These are phyloP conservation scores for Kwoniella sp. DNA, from an alignment of 768 basidiomycete species.

Conservation along the genomic window DNA sequence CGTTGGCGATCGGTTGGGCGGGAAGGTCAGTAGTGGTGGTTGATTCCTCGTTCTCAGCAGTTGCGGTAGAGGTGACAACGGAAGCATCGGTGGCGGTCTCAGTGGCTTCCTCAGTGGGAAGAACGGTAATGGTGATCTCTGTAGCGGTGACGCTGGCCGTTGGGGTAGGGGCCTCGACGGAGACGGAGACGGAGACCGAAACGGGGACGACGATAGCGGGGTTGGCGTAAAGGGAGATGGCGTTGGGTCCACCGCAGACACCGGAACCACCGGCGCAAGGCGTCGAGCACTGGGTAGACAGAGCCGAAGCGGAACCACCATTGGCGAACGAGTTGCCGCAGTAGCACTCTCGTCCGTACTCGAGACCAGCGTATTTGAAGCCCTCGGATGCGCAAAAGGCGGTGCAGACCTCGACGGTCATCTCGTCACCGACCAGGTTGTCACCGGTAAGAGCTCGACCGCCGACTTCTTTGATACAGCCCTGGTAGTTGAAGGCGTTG, in stretches of 20 bases:
- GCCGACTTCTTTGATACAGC: slow-evolving; percentile 32
- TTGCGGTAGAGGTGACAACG: too few species aligned
- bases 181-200: background rate
- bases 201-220: background rate
- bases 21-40: too few species aligned
- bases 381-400: slow-evolving; percentile 30
- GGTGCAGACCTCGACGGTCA: slow-evolving; percentile 35
- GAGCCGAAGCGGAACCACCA: slow-evolving; percentile 26
- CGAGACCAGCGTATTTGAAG: slow-evolving; percentile 33
- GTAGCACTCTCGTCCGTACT: slow-evolving; percentile 42
- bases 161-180: background rate
- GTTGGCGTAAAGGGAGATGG: slow-evolving; percentile 20
- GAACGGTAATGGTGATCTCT: too few species aligned
- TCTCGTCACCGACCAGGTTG: slow-evolving; percentile 18
- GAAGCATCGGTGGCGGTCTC: too few species aligned
- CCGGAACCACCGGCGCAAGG: slow-evolving; percentile 30
- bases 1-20: too few species aligned
- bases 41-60: too few species aligned
- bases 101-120: too few species aligned
- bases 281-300: slow-evolving; percentile 35
- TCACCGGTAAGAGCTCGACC: slow-evolving; percentile 38
- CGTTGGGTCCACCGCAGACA: slow-evolving; percentile 33
- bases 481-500: slow-evolving; percentile 24
- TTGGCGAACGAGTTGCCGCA: slow-evolving; percentile 36
- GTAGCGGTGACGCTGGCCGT: too few species aligned